phyloP scores from a whole-genome alignment of 2,329 filamentous ascomycete species.

The Pseudocercospora musae region DNA sequence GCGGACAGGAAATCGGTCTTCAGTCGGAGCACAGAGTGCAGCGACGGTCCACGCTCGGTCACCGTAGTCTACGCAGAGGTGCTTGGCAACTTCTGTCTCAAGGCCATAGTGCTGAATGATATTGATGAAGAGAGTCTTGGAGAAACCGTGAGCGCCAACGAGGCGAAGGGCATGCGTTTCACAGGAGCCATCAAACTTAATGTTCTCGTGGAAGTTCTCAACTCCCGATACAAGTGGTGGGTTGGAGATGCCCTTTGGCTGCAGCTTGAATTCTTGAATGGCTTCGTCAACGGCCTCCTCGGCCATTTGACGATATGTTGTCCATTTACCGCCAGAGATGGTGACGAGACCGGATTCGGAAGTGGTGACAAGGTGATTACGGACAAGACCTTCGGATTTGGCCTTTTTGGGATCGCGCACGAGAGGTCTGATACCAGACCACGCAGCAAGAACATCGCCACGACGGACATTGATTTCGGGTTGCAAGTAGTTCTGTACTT shows the following conservation, averaged over 20 bases:
- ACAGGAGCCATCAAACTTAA: constrained; percentile 68
- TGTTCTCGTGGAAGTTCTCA: constrained; percentile 66
- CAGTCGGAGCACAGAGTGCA: constrained; percentile 71
- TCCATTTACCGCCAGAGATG: constrained; percentile 88
- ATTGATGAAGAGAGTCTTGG: constrained; percentile 90
- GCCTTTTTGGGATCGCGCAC: constrained; percentile 82
- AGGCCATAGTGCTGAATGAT: constrained; percentile 90
- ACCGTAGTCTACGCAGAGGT: constrained; percentile 82
- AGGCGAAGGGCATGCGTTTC: constrained; percentile 81
- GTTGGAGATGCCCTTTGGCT: constrained; percentile 55
- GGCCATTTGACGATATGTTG: constrained; percentile 89
- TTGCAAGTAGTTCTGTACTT: constrained; percentile 76
- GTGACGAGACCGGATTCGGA: constrained; percentile 79
- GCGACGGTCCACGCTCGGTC: constrained; percentile 91
- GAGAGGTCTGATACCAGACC: constrained; percentile 82
- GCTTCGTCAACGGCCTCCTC: constrained; percentile 84
- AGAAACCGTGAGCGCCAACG: constrained; percentile 81
- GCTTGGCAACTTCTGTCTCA: constrained; percentile 87
- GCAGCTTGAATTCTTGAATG: constrained; percentile 64
- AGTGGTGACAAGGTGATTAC: constrained; percentile 78
- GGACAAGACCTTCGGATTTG: constrained; percentile 82
- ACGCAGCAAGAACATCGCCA: constrained; percentile 83
- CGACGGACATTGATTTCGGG: constrained; percentile 82
- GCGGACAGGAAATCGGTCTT: constrained; percentile 75
- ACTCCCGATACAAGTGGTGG: constrained; percentile 65